Conservation (phyloP, 1,139 yeast species). For the Taphrina populina region DNA sequence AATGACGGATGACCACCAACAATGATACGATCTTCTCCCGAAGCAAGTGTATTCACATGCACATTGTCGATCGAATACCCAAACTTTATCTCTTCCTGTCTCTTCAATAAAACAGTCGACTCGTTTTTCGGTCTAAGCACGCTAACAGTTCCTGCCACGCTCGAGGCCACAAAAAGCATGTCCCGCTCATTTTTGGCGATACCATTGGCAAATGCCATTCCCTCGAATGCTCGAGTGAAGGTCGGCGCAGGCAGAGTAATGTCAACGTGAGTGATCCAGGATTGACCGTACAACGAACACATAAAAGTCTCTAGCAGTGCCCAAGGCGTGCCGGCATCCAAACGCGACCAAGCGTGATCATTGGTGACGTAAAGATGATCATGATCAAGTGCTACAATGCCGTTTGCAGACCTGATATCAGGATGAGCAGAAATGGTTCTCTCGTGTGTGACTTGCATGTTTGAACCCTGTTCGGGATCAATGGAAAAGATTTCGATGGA, state of each 20-base stretch:
- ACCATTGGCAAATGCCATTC: slow-evolving; percentile 19
- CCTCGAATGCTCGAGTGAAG: neutral
- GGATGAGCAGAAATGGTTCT: slow-evolving; percentile 12
- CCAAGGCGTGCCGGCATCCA: slow-evolving; percentile 3
- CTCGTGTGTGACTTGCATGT: neutral
- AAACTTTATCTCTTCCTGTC: neutral
- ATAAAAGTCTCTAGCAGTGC: slow-evolving; percentile 7
- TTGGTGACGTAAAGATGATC: slow-evolving; percentile 21
- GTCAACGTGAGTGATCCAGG: slow-evolving; percentile 22
- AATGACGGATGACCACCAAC: slow-evolving; percentile 25
- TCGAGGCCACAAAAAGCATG: slow-evolving; percentile 16
- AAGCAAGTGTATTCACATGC: neutral
- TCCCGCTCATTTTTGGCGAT: slow-evolving; percentile 5
- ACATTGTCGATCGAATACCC: slow-evolving; percentile 24
- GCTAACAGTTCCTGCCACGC: slow-evolving; percentile 8
- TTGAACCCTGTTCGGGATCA: neutral
- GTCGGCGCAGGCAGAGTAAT: neutral
- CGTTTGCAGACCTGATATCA: slow-evolving; percentile 22
- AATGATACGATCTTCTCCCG: slow-evolving; percentile 1
- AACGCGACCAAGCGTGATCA: slow-evolving; percentile 28
- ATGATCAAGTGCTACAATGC: slow-evolving; percentile 15
- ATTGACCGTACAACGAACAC: slow-evolving; percentile 11
- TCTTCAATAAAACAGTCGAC: slow-evolving; percentile 2
- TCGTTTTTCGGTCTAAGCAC: slow-evolving; percentile 11
- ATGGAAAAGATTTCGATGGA: slow-evolving; percentile 24